Percentiles rank a stretch among this genome's conserved stretches.
phyloP scores from a whole-genome alignment of 306 rosid genomes.

The Datisca glomerata region DNA sequence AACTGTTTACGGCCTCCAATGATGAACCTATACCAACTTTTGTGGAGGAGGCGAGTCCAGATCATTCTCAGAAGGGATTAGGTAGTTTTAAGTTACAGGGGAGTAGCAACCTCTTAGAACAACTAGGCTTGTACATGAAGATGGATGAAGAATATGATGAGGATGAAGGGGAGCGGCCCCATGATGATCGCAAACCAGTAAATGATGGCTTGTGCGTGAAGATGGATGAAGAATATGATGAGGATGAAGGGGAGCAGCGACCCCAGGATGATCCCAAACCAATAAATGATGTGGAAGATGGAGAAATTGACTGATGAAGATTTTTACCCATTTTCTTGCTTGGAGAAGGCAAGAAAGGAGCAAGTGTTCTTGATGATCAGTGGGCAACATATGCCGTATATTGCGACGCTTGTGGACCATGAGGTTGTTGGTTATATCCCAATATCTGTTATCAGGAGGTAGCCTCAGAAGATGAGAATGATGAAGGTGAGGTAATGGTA shows the following conservation, averaged over 20 bases:
- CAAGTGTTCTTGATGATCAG: no score
- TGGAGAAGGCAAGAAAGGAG: no score
- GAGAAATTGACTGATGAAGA: no score
- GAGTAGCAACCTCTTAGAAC: slow-evolving; percentile 53
- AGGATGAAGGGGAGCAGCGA: slow-evolving; percentile 85
- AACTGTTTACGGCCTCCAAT: slow-evolving; percentile 50
- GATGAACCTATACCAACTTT: slow-evolving; percentile 39
- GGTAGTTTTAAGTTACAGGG: slow-evolving; percentile 64
- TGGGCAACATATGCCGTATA: no score
- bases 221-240: slow-evolving; percentile 51
- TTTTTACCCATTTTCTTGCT: no score
- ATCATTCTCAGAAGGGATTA: slow-evolving; percentile 34
- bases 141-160: slow-evolving; percentile 72
- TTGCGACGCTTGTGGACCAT: no score
- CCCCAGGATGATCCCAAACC: no score
- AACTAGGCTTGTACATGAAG: slow-evolving; percentile 77
- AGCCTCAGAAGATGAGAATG: no score
- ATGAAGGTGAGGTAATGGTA: no score
- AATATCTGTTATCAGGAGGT: no score
- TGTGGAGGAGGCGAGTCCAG: slow-evolving; percentile 44
- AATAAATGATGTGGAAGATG: no score
- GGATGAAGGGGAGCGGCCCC: slow-evolving; percentile 32
- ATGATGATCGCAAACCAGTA: slow-evolving; percentile 23
- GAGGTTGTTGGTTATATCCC: no score
- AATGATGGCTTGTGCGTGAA: slow-evolving; percentile 77